Percentiles rank a stretch among this genome's conserved stretches.
Evolutionary conservation across 23 red algal species (phyloP).

Genomic region (Pyropia yezoensis): DNA sequence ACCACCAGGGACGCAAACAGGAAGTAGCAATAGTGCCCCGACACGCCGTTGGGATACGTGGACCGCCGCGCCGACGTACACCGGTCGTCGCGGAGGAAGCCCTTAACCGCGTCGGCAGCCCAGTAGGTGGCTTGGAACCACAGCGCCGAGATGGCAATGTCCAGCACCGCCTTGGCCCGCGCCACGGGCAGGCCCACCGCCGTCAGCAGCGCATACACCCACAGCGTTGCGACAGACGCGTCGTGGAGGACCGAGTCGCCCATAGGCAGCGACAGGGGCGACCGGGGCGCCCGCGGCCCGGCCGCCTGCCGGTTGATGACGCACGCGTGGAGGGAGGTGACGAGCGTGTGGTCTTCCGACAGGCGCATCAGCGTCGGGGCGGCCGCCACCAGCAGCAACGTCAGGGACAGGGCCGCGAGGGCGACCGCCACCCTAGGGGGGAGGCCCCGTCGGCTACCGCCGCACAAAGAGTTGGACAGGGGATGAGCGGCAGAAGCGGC

Average conservation of each 20-base stretch:
- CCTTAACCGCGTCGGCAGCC: conserved; percentile 43
- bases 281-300: not conserved
- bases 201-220: conserved; percentile 45
- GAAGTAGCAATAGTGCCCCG: conserved; percentile 87
- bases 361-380: not conserved
- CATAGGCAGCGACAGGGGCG: conserved; percentile 42
- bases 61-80: conserved; percentile 35
- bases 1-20: conserved; percentile 52
- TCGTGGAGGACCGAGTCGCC: conserved; percentile 54
- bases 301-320: conserved; percentile 25
- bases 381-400: not conserved
- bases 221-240: conserved; percentile 52
- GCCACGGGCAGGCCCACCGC: conserved; percentile 22
- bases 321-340: conserved; percentile 29
- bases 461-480: too few species aligned
- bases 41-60: conserved; percentile 65
- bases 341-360: not conserved
- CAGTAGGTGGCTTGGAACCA: conserved; percentile 89
- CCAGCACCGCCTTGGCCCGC: conserved; percentile 29
- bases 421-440: not conserved
- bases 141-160: conserved; percentile 39
- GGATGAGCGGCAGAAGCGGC: too few species aligned
- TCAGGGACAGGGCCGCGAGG: not conserved
- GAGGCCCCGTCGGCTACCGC: not conserved
- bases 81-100: conserved; percentile 46